Conservation (phyloP, 495 filamentous ascomycete species). For the Daldinia caldariorum region DNA sequence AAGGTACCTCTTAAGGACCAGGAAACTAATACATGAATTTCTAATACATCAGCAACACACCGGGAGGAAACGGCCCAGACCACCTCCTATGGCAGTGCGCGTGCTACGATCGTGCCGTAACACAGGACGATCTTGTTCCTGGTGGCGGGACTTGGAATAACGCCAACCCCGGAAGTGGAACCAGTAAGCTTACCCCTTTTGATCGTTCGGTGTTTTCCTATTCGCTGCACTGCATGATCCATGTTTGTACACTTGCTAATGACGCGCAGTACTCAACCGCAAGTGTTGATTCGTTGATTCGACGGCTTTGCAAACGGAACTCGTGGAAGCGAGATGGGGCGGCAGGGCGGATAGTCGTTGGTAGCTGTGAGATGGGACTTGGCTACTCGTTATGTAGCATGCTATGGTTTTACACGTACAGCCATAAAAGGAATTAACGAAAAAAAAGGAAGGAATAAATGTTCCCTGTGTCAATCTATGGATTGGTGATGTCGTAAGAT, state of each 20-base stretch:
- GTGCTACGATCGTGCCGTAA: conserved; percentile 36
- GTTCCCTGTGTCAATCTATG: not conserved
- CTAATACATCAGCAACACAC: conserved; percentile 22
- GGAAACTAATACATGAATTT: not conserved
- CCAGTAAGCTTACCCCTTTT: conserved; percentile 28
- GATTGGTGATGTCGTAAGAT: too few species aligned
- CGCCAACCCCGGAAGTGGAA: conserved; percentile 39
- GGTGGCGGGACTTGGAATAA: conserved; percentile 41
- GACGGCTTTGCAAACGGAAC: conserved; percentile 2
- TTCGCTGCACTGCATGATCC: not conserved
- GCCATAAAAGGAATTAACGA: not conserved
- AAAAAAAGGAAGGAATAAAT: not conserved
- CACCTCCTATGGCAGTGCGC: conserved; percentile 40
- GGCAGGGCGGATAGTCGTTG: not conserved
- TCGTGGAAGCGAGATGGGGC: not conserved
- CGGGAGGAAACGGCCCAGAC: conserved; percentile 31
- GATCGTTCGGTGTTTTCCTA: not conserved
- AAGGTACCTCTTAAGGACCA: not conserved
- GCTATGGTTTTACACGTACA: not conserved
- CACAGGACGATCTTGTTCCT: conserved; percentile 22
- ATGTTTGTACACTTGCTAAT: conserved; percentile 5
- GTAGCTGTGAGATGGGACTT: not conserved
- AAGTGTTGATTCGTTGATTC: conserved; percentile 29
- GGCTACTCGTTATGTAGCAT: not conserved
- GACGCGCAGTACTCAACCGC: conserved; percentile 32